These are phyloP conservation scores for Fagus crenata DNA, from an alignment of 306 rosid genomes.

Conservation along the genomic window DNA sequence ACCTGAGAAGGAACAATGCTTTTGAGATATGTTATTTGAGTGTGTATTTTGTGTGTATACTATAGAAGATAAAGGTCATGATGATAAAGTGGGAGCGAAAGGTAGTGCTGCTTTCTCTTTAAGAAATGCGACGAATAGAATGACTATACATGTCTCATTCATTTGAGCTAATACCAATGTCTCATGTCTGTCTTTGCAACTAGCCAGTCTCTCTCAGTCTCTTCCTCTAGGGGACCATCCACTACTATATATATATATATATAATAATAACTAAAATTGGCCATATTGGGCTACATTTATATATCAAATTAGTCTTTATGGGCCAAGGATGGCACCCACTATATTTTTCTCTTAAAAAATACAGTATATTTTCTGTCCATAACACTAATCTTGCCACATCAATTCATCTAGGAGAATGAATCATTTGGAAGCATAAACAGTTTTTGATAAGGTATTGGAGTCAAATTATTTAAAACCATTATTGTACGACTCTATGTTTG, in stretches of 20 bases:
- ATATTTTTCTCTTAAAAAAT: background rate
- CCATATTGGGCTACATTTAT: background rate
- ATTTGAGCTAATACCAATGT: constrained; percentile 16
- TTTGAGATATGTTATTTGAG: constrained; percentile 39
- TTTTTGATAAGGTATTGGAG: background rate
- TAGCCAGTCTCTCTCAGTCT: constrained; percentile 32
- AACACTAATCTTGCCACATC: background rate
- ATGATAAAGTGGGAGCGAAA: constrained; percentile 26
- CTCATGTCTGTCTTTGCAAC: constrained; percentile 32
- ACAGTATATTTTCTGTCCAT: background rate
- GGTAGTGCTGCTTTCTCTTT: constrained; percentile 33
- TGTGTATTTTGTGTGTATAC: constrained; percentile 31
- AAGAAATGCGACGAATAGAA: constrained; percentile 32
- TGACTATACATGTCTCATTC: constrained; percentile 26
- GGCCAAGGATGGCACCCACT: background rate
- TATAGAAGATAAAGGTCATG: constrained; percentile 34
- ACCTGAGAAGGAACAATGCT: constrained; percentile 54
- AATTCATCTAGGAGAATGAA: background rate
- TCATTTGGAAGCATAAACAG: no score
- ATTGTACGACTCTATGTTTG: no score
- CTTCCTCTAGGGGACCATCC: constrained; percentile 36
- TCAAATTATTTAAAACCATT: background rate
- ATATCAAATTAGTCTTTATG: background rate
- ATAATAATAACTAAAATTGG: background rate
- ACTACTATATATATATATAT: background rate